Evolutionary conservation across 2,329 filamentous ascomycete genomes (phyloP), one percentile per base, ranked within the genome.

Genomic region (Tympanopsis confertula): DNA sequence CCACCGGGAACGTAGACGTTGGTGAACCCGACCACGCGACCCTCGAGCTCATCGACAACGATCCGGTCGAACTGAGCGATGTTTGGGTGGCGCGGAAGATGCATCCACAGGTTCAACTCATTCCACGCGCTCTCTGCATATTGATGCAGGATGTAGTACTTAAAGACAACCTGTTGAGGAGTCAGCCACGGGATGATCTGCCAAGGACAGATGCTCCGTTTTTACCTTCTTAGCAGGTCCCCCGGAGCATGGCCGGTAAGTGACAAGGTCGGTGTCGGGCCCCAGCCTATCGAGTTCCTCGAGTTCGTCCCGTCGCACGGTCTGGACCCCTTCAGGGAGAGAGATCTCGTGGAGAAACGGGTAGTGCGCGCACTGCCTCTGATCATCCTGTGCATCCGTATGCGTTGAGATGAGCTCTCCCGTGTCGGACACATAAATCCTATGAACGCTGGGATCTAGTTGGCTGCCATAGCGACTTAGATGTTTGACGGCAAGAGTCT

Each of bases 11-110:
- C 47, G 37, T 50, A 59, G 7, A 38, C 36, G 15, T 35, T 54
- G 10, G 59, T 62, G 40, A 61, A 65, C 7, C 59, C 60, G 20
- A 62, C 50, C 1, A 58, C 47, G n/a, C 41, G 35, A 12, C 48
- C 51, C n/a, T 51, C 46, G 0, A 59, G 30, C 38, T 49, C 49
- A 19, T 61, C 56, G 1, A 61, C 19, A 12, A 61, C 50, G 5
- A 62, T 43, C 24, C 42, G 42, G 32, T 61, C 56, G 36, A 61
- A 53, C 2, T 50, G 48, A 3, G 60, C 48, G n/a, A 62, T 54
- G 20, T 60, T 54, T 3, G 55, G 52, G 40, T 63, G 57, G 22
- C 37, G 40, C 3, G 59, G 56, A 1, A 62, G 50, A 22, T 54
- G 51, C 41, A 55, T 52, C 44, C 49, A 50, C 4, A 57, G 42